Conservation (phyloP, 352 stramenopile species). For the Globisporangium emineosum region DNA sequence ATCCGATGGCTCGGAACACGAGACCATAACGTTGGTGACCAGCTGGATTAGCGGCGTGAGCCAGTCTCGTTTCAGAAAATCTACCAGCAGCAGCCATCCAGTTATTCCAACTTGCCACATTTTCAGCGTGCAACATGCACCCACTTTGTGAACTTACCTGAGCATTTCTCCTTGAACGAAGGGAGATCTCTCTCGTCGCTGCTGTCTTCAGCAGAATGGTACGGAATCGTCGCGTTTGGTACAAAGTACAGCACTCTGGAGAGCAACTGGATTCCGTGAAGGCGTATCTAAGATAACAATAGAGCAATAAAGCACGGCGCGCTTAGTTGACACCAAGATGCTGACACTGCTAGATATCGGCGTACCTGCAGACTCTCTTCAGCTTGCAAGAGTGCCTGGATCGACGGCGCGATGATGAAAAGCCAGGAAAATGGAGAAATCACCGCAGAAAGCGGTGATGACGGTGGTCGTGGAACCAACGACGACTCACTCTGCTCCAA, state of each 20-base stretch:
- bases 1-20: conserved; percentile 40
- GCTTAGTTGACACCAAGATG: too few species aligned
- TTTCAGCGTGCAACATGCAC: not conserved
- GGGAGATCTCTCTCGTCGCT: not conserved
- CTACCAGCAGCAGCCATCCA: conserved; percentile 24
- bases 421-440: conserved; percentile 44
- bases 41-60: conserved; percentile 55
- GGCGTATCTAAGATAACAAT: conserved; percentile 1
- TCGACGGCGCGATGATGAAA: conserved; percentile 37
- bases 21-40: conserved; percentile 70
- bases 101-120: not conserved
- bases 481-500: not conserved
- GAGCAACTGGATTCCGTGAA: conserved; percentile 10
- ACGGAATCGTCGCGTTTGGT: not conserved
- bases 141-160: not conserved
- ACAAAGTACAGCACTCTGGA: conserved; percentile 3
- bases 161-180: conserved; percentile 10
- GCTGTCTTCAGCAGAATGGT: not conserved
- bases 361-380: conserved; percentile 28
- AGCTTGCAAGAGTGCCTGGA: conserved; percentile 37
- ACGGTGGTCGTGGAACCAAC: not conserved
- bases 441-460: conserved; percentile 15
- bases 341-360: not conserved
- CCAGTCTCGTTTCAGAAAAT: conserved; percentile 45
- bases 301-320: too few species aligned